Base-by-base conservation (phyloP, 2,329 filamentous ascomycete genomes). In the Ophiostoma pallidulum region DNA sequence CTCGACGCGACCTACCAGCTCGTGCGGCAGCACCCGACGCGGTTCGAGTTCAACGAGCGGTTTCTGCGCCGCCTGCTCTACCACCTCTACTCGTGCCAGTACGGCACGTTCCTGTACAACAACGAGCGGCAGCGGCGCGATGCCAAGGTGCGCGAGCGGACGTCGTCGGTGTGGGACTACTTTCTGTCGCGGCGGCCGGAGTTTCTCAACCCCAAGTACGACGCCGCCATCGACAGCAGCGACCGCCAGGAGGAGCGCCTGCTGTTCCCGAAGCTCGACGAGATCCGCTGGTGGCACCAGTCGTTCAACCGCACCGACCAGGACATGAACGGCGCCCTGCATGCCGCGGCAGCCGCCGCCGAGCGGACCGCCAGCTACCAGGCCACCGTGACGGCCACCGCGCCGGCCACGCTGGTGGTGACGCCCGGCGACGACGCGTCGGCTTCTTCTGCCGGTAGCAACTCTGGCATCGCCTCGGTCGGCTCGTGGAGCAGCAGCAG, bases 21-120 rank as follows among this genome's bases (percentile, higher is more conserved):
- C 24, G 68, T 94, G 20, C 75, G 86, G 51, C 92, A 97, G 62
- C 73, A 91, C 58, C 89, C 89, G 0, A 85, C 80, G 7, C 83
- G 90, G 0, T 98, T 98, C 60, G 91, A 98, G 63, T 98, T 89
- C 66, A 97, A 94, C 56, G 92, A 97, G 62, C 81, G 91, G 4
- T 97, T 98, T 64, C 69, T 98, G 7, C 78, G 88, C 22, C 80
- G 92, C 18, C 71, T 98, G 3, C 72, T 97, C 2, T 98, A 97
- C 61, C 92, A 98, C 62, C 75, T 94, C 2, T 91, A 97, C 61
- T 91, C 91, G 0, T 95, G 90, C 56, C 92, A 98, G 62, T 98
- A 96, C 54, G 92, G 92, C 39, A 96, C 91, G 0, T 98, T 98
- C 62, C 73, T 98, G 5, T 95, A 86, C 66, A 96, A 98, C 66